These are phyloP conservation scores for Neonectria magnoliae DNA, from an alignment of 2,329 filamentous ascomycete species.

Conservation along the genomic window DNA sequence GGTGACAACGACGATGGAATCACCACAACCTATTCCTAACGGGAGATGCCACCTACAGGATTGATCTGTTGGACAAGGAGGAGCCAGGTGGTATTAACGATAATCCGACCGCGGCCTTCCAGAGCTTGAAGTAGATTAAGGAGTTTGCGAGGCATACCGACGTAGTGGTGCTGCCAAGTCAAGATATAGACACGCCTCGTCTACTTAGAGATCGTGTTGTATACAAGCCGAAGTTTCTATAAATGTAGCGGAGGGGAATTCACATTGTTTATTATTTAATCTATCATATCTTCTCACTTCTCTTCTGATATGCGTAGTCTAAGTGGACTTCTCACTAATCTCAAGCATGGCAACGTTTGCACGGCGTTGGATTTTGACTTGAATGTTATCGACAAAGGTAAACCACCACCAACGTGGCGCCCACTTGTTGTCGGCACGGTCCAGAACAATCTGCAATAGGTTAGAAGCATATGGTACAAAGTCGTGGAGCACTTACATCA, in stretches of 20 bases:
- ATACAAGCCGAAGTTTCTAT: slow-evolving; percentile 2
- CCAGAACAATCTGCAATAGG: too few relatives aligned
- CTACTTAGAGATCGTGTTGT: slow-evolving; percentile 5
- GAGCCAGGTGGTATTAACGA: slow-evolving; percentile 20
- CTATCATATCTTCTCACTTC: too few relatives aligned
- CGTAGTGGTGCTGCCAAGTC: slow-evolving; percentile 14
- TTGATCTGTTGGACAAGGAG: slow-evolving; percentile 11
- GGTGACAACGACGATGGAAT: slow-evolving; percentile 1
- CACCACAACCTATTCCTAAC: slow-evolving; percentile 9
- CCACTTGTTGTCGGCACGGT: too few relatives aligned
- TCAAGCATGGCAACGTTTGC: too few relatives aligned
- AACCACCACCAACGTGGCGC: too few relatives aligned
- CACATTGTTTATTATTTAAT: not conserved
- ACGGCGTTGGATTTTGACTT: too few relatives aligned
- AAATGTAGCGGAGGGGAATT: not conserved
- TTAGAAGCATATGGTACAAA: too few relatives aligned
- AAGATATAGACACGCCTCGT: not conserved
- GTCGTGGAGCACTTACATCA: too few relatives aligned
- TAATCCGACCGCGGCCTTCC: slow-evolving; percentile 2
- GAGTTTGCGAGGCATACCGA: slow-evolving; percentile 8
- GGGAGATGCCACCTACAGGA: slow-evolving; percentile 13
- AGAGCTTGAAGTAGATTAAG: slow-evolving; percentile 16
- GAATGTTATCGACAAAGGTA: too few relatives aligned
- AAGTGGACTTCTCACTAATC: not conserved
- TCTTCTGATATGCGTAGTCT: not conserved